phyloP scores from a whole-genome alignment of 2,329 filamentous ascomycete species.

The Didymella glomerata region DNA sequence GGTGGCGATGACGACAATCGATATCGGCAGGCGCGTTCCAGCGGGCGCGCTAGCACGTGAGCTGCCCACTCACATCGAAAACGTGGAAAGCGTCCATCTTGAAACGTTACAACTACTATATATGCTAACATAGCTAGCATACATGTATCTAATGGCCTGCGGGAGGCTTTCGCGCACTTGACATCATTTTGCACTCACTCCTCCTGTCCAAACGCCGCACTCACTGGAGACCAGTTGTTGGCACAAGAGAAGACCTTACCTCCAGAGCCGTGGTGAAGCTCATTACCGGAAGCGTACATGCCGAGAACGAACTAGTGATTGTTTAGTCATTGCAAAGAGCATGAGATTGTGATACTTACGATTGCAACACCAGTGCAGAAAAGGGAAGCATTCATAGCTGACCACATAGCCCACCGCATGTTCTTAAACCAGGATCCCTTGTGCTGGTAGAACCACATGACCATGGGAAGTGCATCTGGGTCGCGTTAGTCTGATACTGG shows the following conservation, averaged over 20 bases:
- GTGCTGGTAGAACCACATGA: conserved; percentile 61
- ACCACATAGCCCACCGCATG: conserved; percentile 55
- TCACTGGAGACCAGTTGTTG: conserved; percentile 40
- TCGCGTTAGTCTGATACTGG: conserved; percentile 1
- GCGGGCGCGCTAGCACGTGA: conserved; percentile 12
- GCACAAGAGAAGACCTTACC: conserved; percentile 44
- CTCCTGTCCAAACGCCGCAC: conserved; percentile 5
- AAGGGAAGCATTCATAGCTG: conserved; percentile 56
- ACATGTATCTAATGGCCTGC: not conserved
- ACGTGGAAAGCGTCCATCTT: not conserved
- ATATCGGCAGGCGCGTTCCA: conserved; percentile 8
- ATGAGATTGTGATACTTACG: conserved; percentile 26
- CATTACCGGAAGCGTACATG: conserved; percentile 41
- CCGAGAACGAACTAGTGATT: conserved; percentile 36
- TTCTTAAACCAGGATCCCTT: conserved; percentile 50
- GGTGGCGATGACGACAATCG: conserved; percentile 18
- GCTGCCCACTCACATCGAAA: not conserved
- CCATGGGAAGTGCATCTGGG: conserved; percentile 52
- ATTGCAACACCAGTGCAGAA: conserved; percentile 48
- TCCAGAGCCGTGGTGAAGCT: conserved; percentile 32
- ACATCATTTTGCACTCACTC: no score
- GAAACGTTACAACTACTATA: not conserved
- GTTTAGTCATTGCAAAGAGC: not conserved
- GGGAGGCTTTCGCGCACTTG: not conserved
- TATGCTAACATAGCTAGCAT: not conserved